A percentile compares a stretch with the other conserved stretches of the same genome.
Evolutionary conservation across 495 filamentous ascomycete genomes (phyloP).

Genomic region (Xylaria longipes): DNA sequence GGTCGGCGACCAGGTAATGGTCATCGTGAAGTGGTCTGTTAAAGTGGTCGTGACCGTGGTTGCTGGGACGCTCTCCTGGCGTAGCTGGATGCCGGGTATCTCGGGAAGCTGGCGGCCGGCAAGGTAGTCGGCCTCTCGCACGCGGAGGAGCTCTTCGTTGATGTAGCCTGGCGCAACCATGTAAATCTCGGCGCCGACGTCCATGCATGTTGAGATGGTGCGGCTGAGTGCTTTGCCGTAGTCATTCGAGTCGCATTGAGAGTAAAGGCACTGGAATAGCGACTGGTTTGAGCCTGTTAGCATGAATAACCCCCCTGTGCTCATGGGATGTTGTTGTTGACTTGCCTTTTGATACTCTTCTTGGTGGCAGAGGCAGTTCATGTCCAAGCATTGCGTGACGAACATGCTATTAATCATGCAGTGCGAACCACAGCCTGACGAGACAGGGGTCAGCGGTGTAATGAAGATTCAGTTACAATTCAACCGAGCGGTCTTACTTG

Average conservation of each 20-base stretch:
- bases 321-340: neutral
- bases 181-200: constrained; percentile 38
- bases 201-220: constrained; percentile 37
- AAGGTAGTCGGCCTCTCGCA: constrained; percentile 44
- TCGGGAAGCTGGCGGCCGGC: constrained; percentile 39
- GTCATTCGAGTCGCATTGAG: constrained; percentile 38
- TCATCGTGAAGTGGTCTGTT: constrained; percentile 34
- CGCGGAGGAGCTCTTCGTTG: constrained; percentile 39
- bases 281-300: constrained; percentile 24
- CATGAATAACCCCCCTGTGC: neutral
- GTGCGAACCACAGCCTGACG: constrained; percentile 34
- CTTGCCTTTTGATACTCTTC: constrained; percentile 39
- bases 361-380: constrained; percentile 38
- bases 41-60: constrained; percentile 33
- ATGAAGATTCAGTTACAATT: neutral
- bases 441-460: constrained; percentile 6
- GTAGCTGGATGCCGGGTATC: constrained; percentile 36
- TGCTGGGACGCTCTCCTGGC: constrained; percentile 33
- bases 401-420: constrained; percentile 42
- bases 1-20: constrained; percentile 23
- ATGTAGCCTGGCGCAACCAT: constrained; percentile 37
- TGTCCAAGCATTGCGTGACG: constrained; percentile 39
- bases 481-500: constrained; percentile 21
- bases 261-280: constrained; percentile 41
- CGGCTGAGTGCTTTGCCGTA: constrained; percentile 38